phyloP scores from a whole-genome alignment of 2,329 filamentous ascomycete genomes.

The Dactylellina haptotyla region DNA sequence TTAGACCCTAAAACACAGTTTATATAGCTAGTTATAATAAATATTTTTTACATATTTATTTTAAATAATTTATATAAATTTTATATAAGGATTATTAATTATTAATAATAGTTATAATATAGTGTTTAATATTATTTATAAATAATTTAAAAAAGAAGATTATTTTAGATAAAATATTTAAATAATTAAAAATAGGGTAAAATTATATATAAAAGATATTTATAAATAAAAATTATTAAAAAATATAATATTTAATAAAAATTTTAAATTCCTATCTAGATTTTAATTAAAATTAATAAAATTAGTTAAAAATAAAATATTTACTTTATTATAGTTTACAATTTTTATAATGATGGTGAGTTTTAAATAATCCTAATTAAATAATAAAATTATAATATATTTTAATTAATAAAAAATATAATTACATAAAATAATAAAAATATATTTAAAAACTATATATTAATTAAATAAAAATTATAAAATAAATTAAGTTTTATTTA shows the following conservation, averaged over 20 bases:
- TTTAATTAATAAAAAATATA: not conserved
- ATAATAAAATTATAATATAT: slow-evolving; percentile 6
- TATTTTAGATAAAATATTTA: slow-evolving; percentile 8
- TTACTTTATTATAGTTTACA: not conserved
- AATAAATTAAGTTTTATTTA: not conserved
- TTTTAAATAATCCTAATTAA: not conserved
- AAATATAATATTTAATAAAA: slow-evolving; percentile 3
- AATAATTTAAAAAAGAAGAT: slow-evolving; percentile 10
- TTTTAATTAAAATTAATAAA: not conserved
- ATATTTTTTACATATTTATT: not conserved
- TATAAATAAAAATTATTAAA: slow-evolving; percentile 8
- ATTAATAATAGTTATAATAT: slow-evolving; percentile 2
- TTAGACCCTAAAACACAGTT: not conserved
- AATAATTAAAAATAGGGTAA: slow-evolving; percentile 1
- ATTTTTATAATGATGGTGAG: not conserved
- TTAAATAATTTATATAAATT: slow-evolving; percentile 3
- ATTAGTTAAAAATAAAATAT: not conserved
- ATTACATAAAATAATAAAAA: not conserved
- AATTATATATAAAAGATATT: not conserved
- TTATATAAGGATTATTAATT: not conserved
- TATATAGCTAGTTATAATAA: not conserved
- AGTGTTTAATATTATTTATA: not conserved
- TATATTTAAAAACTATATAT: not conserved
- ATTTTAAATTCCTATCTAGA: not conserved
- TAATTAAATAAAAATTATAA: not conserved